Percentiles rank a stretch among this genome's conserved stretches.
Evolutionary conservation across 2,329 filamentous ascomycete genomes (phyloP).

Genomic region (Cladophialophora immunda): DNA sequence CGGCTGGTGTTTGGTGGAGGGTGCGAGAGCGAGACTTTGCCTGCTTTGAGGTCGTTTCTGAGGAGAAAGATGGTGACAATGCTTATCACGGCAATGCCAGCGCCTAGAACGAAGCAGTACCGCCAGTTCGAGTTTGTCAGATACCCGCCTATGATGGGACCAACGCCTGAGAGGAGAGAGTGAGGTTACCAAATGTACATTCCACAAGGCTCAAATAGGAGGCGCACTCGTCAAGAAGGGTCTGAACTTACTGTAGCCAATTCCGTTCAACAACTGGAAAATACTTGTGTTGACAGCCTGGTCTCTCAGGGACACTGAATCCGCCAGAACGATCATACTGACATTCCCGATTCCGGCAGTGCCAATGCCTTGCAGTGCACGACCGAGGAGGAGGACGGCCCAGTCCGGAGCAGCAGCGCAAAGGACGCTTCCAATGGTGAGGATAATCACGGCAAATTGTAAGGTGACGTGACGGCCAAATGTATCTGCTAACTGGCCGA

Average conservation of each 20-base stretch:
- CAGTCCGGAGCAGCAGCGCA: constrained; percentile 60
- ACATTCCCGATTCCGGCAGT: constrained; percentile 66
- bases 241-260: constrained; percentile 59
- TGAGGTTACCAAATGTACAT: constrained; percentile 12
- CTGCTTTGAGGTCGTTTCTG: constrained; percentile 65
- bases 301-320: constrained; percentile 61
- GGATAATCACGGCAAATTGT: constrained; percentile 64
- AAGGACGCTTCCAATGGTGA: constrained; percentile 64
- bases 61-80: constrained; percentile 61
- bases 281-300: constrained; percentile 70
- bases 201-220: background rate
- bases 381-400: constrained; percentile 60
- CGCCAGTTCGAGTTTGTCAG: constrained; percentile 67
- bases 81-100: constrained; percentile 33
- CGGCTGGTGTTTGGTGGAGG: constrained; percentile 13
- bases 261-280: constrained; percentile 67
- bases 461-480: constrained; percentile 61
- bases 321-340: constrained; percentile 58
- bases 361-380: constrained; percentile 61
- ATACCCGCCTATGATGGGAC: constrained; percentile 67
- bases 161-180: constrained; percentile 47
- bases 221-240: background rate
- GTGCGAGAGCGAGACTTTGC: constrained; percentile 43
- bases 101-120: constrained; percentile 64
- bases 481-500: constrained; percentile 62